Evolutionary conservation across 2,329 filamentous ascomycete species (phyloP).

Genomic region (Sporothrix brunneoviolacea): DNA sequence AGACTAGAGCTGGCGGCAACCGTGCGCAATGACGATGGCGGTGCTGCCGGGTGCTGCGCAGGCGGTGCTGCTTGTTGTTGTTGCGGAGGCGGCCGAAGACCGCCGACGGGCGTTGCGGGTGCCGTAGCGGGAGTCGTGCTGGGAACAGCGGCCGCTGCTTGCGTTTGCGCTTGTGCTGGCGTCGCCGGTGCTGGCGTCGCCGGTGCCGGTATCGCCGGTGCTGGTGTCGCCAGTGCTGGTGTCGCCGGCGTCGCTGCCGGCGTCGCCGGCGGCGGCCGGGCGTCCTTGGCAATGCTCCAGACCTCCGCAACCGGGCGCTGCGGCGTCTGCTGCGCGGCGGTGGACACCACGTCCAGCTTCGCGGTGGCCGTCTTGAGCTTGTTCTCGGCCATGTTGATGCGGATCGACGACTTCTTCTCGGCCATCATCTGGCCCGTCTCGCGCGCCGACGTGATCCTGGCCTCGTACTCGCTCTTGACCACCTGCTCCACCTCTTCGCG

Average conservation of each 20-base stretch:
- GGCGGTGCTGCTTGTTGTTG: background rate
- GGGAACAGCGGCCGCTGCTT: background rate
- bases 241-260: slow-evolving; percentile 9
- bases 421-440: slow-evolving; percentile 65
- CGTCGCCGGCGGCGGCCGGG: slow-evolving; percentile 40
- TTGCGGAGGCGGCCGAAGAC: background rate
- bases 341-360: slow-evolving; percentile 72
- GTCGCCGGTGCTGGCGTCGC: slow-evolving; percentile 11
- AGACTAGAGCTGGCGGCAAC: background rate
- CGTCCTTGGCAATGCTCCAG: slow-evolving; percentile 70
- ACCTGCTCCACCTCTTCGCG: slow-evolving; percentile 46
- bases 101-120: background rate
- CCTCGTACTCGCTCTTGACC: slow-evolving; percentile 43
- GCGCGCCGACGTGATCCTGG: slow-evolving; percentile 46
- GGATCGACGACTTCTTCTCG: slow-evolving; percentile 66
- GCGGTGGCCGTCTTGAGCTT: slow-evolving; percentile 56
- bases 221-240: background rate
- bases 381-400: slow-evolving; percentile 73
- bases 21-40: background rate
- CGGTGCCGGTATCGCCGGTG: background rate
- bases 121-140: background rate
- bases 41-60: slow-evolving; percentile 12
- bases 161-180: slow-evolving; percentile 6
- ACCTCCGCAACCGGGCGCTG: slow-evolving; percentile 78
- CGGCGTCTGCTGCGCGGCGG: slow-evolving; percentile 78